Base-by-base conservation (phyloP, 768 basidiomycete genomes). In the Naganishia randhawae region DNA sequence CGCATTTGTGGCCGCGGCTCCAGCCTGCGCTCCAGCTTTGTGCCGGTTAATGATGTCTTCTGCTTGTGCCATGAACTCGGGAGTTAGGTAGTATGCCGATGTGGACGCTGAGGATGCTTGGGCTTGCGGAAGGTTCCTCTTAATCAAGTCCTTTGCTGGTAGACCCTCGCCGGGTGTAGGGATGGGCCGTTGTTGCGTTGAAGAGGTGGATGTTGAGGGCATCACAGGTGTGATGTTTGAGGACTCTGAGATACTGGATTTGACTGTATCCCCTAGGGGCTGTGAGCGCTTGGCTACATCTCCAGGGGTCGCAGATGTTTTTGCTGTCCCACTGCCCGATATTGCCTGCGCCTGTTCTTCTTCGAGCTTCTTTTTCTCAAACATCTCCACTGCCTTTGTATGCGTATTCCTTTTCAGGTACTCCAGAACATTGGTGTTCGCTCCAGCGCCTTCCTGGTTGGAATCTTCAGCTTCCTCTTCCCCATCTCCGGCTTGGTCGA, bases 61-160 rank as follows among this genome's bases (percentile, higher is more conserved):
- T 16, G 78, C 78, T 57, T 80, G 78, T 50, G 77, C 76, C 53
- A 78, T 75, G 45, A 78, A 78, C 27, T 80, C 77, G 16, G 76
- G 77, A 14, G 77, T 75, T 31, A 80, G 75, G 66, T 69, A 53
- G 25, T 75, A 73, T 0, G 74, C 73, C 39, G 74, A 37, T 3
- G 78, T 74, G 27, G 76, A 77, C 14, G 78, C 77, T 31, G 76
- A 75, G 14, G 73, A 29, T 2, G 72, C 66, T 57, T 72, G 72
- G 32, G 78, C 78, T 57, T 77, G 76, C 3, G 78, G 78, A 29
- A 80, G 77, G 67, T 80, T 80, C 32, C 78, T 61, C 67, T 78
- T 80, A 31, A 78, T 65, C 19, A 74, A 32, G 41, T 67, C 66
- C 31, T 67, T 63, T 2, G 61, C 45, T 22, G 61, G 45, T 9